Base-by-base conservation (phyloP, 2,329 filamentous ascomycete genomes). In the Uncinocarpus reesii region DNA sequence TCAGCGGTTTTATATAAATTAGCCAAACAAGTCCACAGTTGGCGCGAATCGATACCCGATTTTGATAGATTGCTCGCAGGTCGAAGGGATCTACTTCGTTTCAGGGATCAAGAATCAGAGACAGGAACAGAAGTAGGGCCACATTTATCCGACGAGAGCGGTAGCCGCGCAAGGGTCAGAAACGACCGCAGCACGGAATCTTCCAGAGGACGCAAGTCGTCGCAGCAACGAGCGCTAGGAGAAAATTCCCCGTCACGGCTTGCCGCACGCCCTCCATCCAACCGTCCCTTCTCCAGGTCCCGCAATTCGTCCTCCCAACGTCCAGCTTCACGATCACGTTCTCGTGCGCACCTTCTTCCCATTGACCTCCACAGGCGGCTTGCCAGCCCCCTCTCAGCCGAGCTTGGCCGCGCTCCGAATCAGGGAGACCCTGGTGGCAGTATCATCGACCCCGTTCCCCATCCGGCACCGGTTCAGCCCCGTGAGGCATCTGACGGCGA, bases 31-130 rank as follows among this genome's bases (percentile, higher is more conserved):
- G 74, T 85, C 10, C 65, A 71, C 11, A 68, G 68, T 1, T 87
- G 83, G 68, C 77, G 79, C 46, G 69, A 71, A 40, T 75, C 77
- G 4, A 75, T 89, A 5, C 78, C 83, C 0, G 78, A 84, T 31
- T 89, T 88, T 59, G 81, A 86, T 44, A 79, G 84, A 31, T 71
- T 88, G 2, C 68, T 88, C 3, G 61, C 81, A 75, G 65, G 80
- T 75, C 63, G 79, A 73, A 59, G 62, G 10, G 62, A 67, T 40
- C 49, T 69, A 1, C 58, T 69, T 3, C 65, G 67, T 35, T 28
- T 47, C 28, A 23, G 21, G 36, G 45, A 47, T 24, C 26, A 24
- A 16, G 45, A 47, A 5, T 7, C 6, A 11, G 28, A 35, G n/a
- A 5, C 20, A 5, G 20, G 7, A 21, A 29, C 38, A 7, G 44